Percentiles rank a stretch among this genome's conserved stretches.
Conservation (phyloP, 208 protist species). For the Herpetomonas samuelpessoai region DNA sequence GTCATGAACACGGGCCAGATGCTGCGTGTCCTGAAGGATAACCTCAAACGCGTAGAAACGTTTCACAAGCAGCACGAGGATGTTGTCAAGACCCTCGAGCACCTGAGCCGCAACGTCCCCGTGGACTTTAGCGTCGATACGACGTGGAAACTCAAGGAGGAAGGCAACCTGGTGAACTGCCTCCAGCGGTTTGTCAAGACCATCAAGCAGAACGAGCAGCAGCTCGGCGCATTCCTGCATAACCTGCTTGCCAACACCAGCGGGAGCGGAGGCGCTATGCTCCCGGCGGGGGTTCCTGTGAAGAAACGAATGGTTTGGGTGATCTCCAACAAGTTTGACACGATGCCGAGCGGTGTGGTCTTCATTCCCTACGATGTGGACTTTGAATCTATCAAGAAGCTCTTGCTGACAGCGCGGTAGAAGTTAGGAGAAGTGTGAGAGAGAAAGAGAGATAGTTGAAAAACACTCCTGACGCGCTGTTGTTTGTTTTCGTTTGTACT, state of each 20-base stretch:
- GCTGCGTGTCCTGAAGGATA: conserved; percentile 74
- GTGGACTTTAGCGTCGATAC: conserved; percentile 84
- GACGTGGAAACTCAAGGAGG: conserved; percentile 73
- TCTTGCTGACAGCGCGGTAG: conserved; percentile 40
- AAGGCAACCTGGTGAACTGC: conserved; percentile 51
- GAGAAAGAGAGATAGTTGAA: too few species aligned
- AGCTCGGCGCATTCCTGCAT: conserved; percentile 52
- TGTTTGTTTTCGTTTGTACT: too few species aligned
- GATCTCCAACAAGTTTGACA: conserved; percentile 71
- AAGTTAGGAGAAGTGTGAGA: too few species aligned
- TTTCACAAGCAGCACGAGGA: conserved; percentile 58
- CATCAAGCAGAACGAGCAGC: conserved; percentile 57
- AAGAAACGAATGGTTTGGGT: conserved; percentile 83
- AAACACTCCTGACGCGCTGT: too few species aligned
- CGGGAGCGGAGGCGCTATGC: conserved; percentile 12
- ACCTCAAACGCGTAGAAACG: conserved; percentile 54
- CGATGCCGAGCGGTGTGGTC: conserved; percentile 75
- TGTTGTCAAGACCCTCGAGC: conserved; percentile 54
- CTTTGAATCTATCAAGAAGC: conserved; percentile 71
- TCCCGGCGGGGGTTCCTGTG: conserved; percentile 15
- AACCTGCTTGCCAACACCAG: conserved; percentile 21
- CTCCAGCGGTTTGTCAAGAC: conserved; percentile 59
- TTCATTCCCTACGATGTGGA: conserved; percentile 82
- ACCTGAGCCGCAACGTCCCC: conserved; percentile 62
- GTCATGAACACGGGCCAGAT: conserved; percentile 77